Evolutionary conservation across 805 yeast species (phyloP).

Genomic region (Ogataea nitratoaversa): DNA sequence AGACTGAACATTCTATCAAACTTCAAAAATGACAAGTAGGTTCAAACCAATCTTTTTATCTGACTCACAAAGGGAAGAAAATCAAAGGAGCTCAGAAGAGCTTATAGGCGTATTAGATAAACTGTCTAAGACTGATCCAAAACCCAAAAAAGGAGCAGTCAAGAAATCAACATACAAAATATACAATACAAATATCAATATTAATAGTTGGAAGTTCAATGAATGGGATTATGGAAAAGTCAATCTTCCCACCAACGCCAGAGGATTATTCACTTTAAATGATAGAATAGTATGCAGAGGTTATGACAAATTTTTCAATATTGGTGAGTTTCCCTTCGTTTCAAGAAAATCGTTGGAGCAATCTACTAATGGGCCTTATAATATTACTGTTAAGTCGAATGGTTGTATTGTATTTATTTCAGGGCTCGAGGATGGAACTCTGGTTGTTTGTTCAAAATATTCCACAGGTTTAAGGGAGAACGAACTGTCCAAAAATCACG

Average conservation of each 20-base stretch:
- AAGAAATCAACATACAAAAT: constrained; percentile 21
- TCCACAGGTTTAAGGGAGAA: constrained; percentile 64
- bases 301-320: constrained; percentile 89
- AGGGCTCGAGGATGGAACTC: constrained; percentile 68
- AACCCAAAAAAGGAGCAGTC: constrained; percentile 23
- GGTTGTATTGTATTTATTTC: constrained; percentile 88
- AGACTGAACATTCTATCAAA: too few species aligned
- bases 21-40: too few species aligned
- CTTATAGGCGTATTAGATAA: constrained; percentile 14
- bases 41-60: constrained; percentile 1
- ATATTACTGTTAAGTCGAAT: constrained; percentile 79
- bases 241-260: constrained; percentile 64
- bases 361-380: constrained; percentile 70
- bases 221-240: constrained; percentile 79
- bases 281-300: constrained; percentile 71
- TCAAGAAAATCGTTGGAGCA: constrained; percentile 41
- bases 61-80: background rate
- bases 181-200: constrained; percentile 16
- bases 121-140: constrained; percentile 1
- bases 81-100: constrained; percentile 6
- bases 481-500: constrained; percentile 54
- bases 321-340: constrained; percentile 59
- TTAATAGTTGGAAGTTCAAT: constrained; percentile 70
- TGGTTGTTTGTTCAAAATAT: constrained; percentile 88
- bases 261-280: constrained; percentile 69